These are phyloP conservation scores for Malus orientalis DNA, from an alignment of 306 rosid species.

Conservation along the genomic window DNA sequence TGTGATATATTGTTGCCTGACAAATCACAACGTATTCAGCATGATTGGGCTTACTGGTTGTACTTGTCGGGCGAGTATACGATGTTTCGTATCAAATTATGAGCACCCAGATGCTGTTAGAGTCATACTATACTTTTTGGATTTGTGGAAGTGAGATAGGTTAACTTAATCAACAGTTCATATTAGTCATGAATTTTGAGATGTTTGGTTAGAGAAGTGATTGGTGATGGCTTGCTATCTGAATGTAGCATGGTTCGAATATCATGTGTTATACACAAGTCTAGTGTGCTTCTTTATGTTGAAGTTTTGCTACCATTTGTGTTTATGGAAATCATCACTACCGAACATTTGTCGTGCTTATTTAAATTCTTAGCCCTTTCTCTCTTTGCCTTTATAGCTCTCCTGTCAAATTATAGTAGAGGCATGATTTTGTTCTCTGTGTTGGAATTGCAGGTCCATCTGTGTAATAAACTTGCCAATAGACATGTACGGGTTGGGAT, in stretches of 20 bases:
- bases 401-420: neutral
- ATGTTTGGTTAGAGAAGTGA: neutral
- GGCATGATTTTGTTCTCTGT: constrained; percentile 5
- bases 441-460: constrained; percentile 48
- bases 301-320: neutral
- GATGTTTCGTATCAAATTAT: neutral
- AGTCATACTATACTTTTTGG: neutral
- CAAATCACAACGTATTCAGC: neutral
- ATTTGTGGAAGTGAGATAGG: neutral
- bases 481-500: constrained; percentile 66
- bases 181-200: neutral
- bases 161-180: neutral
- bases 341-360: neutral
- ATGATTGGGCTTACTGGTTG: neutral
- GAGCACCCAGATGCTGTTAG: neutral
- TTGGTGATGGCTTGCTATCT: neutral
- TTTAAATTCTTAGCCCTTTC: neutral
- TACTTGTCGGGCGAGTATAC: neutral
- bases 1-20: neutral
- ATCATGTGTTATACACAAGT: neutral
- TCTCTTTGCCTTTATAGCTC: neutral
- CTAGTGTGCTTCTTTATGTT: neutral
- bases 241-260: neutral
- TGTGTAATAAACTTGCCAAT: constrained; percentile 73
- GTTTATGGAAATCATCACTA: neutral